Percentiles rank a stretch among this genome's conserved stretches.
These are phyloP conservation scores for Phytophthora uliginosa DNA, from an alignment of 352 stramenopile genomes.

Conservation along the genomic window DNA sequence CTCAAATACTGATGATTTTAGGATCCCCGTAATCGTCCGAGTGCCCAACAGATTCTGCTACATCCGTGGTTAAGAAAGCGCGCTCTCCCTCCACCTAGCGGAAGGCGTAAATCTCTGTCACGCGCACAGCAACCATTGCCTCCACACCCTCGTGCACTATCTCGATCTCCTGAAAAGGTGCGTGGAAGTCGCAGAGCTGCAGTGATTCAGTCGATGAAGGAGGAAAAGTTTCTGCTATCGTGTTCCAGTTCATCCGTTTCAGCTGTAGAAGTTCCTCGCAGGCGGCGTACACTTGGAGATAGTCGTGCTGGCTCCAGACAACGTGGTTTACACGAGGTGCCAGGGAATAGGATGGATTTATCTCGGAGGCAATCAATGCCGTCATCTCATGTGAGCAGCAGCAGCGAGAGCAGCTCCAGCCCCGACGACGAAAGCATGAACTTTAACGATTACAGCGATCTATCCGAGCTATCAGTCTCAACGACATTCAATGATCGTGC, in stretches of 20 bases:
- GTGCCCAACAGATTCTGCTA: constrained; percentile 58
- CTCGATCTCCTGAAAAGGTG: constrained; percentile 23
- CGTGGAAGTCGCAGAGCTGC: constrained; percentile 24
- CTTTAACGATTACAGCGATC: constrained; percentile 34
- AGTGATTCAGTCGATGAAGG: constrained; percentile 26
- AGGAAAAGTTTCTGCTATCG: constrained; percentile 18
- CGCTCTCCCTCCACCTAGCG: constrained; percentile 3
- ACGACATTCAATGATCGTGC: constrained; percentile 6
- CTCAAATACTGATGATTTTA: constrained; percentile 20
- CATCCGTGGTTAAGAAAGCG: constrained; percentile 69
- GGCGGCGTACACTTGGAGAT: constrained; percentile 12
- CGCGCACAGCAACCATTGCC: constrained; percentile 17
- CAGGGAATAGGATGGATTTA: constrained; percentile 14
- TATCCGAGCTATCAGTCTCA: constrained; percentile 32
- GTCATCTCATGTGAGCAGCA: constrained; percentile 15
- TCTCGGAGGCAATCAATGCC: constrained; percentile 11
- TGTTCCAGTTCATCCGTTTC: constrained; percentile 27
- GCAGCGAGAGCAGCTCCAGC: constrained; percentile 38
- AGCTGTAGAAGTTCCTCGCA: constrained; percentile 4
- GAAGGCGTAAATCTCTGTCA: constrained; percentile 24
- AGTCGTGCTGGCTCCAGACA: constrained; percentile 18
- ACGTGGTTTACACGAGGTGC: neutral
- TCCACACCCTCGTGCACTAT: constrained; percentile 30
- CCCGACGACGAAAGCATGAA: constrained; percentile 22
- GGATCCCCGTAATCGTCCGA: constrained; percentile 53